Base-by-base conservation (phyloP, 495 filamentous ascomycete genomes). In the Hypoxylon fuscum region DNA sequence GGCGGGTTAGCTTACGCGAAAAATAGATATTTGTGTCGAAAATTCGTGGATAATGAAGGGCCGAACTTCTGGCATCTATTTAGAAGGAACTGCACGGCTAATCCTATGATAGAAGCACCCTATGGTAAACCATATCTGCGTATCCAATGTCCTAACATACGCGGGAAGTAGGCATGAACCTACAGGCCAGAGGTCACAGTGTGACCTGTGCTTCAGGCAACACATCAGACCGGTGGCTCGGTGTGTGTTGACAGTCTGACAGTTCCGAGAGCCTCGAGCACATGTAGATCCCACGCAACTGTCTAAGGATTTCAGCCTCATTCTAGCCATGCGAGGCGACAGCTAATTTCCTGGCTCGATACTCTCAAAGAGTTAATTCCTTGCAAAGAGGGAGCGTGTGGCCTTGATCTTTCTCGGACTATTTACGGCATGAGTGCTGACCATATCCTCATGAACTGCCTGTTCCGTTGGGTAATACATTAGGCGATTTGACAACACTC, bases 391-490 rank as follows among this genome's bases (percentile, higher is more conserved):
- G 37, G 37, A 8, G 8, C 1, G 37, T 18, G 15, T 40, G 15
- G 15, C 37, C 14, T 14, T 27, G 37, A 14, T 40, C 37, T 6
- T 18, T 8, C 14, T 4, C 1, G 2, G 17, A 8, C 23, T 20
- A 41, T 40, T 48, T 10, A 23, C 12, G 15, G 8, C 18, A 10
- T 34, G 1, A 11, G 43, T 23, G 37, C 23, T 5, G 15, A 15
- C 12, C 3, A 11, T 15, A 27, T 20, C 32, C 15, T 58, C 35
- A 66, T 18, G 63, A 59, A 34, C 38, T 63, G 41, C 49, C 27
- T 0, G 55, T 59, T 29, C 64, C 64, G 14, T 68, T 63, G 14
- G 64, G 54, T 10, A 68, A 38, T 23, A 1, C 48, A 3, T 31
- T 7, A 23, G 59, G 46, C 17, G 62, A 45, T 32, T 59, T 62